A percentile compares a stretch with the other conserved stretches of the same genome.
Conservation (phyloP, 2,329 filamentous ascomycete species). For the Alternaria brassicae region DNA sequence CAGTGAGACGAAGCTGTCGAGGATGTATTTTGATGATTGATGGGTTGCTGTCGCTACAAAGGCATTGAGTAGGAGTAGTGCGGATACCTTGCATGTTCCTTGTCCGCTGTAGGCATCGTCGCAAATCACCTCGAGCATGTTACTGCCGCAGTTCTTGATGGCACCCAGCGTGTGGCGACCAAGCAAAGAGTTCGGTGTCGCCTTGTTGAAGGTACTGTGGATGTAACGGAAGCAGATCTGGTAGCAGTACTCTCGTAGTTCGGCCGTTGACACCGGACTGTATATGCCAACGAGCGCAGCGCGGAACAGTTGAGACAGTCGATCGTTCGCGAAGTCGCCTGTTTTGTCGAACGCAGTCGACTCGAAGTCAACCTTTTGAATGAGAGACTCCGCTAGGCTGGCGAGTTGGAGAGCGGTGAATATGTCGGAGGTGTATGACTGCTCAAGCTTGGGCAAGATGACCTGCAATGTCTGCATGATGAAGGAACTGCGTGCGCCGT, state of each 20-base stretch:
- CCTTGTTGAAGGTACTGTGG: constrained; percentile 67
- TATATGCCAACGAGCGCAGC: constrained; percentile 81
- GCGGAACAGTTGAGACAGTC: constrained; percentile 90
- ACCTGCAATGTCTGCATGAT: constrained; percentile 86
- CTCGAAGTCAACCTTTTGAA: constrained; percentile 73
- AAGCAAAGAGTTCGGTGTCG: constrained; percentile 38
- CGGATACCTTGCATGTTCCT: constrained; percentile 80
- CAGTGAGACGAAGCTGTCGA: constrained; percentile 80
- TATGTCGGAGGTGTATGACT: constrained; percentile 72
- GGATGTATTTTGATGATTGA: constrained; percentile 75
- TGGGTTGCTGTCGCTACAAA: constrained; percentile 76
- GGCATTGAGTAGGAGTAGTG: constrained; percentile 81
- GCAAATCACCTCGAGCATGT: constrained; percentile 84
- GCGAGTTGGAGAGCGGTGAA: constrained; percentile 78
- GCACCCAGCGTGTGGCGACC: constrained; percentile 67
- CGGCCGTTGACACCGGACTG: constrained; percentile 72
- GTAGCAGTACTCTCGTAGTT: constrained; percentile 85
- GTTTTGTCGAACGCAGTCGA: constrained; percentile 55
- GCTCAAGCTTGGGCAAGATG: constrained; percentile 85
- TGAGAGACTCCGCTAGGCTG: constrained; percentile 73
- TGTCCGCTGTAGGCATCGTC: constrained; percentile 92
- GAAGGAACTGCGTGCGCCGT: constrained; percentile 74
- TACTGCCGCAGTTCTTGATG: constrained; percentile 79
- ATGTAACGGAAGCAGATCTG: constrained; percentile 90
- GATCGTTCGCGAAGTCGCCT: constrained; percentile 81